phyloP scores from a whole-genome alignment of 2,329 filamentous ascomycete species.

The Aspergillus awamori region DNA sequence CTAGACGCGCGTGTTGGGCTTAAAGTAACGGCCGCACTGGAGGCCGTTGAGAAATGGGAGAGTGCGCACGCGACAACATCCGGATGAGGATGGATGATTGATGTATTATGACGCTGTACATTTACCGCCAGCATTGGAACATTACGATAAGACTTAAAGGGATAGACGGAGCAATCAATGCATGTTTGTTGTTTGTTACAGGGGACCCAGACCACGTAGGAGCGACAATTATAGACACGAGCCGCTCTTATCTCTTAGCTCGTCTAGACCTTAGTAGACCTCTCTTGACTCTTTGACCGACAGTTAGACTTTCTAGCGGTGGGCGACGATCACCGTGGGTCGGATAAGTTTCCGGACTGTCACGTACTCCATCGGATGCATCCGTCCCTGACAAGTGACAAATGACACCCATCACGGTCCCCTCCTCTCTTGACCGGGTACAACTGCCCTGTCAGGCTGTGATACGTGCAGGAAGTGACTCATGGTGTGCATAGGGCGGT shows the following conservation, averaged over 20 bases:
- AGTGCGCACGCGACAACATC: slow-evolving; percentile 24
- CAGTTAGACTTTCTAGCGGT: not conserved
- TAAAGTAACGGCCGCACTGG: slow-evolving; percentile 51
- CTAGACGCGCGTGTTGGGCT: slow-evolving; percentile 60
- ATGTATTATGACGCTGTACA: slow-evolving; percentile 17
- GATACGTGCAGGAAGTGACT: not conserved
- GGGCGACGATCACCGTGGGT: not conserved
- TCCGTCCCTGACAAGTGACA: not conserved
- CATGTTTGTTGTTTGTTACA: not conserved
- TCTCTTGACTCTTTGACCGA: not conserved
- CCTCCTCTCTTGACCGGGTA: not conserved
- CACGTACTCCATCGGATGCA: not conserved
- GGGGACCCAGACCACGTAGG: not conserved
- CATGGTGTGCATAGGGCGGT: not conserved
- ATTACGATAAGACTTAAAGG: not conserved
- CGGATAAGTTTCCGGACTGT: not conserved
- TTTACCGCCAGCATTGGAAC: not conserved
- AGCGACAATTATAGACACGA: not conserved
- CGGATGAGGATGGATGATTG: slow-evolving; percentile 16
- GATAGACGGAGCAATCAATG: slow-evolving; percentile 4
- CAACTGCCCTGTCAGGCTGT: not conserved
- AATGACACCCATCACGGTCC: not conserved
- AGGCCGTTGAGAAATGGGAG: slow-evolving; percentile 50
- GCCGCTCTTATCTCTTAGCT: no score
- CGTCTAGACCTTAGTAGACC: no score